Evolutionary conservation across 1,284 basidiomycete species (phyloP), one percentile per base, ranked within the genome.

Genomic region (Phenoliferia sp.): DNA sequence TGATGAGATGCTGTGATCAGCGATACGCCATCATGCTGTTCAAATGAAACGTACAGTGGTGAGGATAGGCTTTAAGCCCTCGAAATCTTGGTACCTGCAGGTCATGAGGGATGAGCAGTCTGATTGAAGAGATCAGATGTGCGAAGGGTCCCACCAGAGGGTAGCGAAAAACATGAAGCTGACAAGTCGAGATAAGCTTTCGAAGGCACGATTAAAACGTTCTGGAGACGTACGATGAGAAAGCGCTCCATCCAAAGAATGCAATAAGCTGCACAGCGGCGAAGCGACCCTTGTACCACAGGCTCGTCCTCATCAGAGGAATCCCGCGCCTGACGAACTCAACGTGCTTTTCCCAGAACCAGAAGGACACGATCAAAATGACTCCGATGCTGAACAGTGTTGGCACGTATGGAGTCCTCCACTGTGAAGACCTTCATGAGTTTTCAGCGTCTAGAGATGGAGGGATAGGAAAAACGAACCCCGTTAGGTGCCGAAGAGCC

Each of bases 31-130:
- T n/a, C n/a, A n/a, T n/a, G n/a, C n/a, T n/a, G n/a, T n/a, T n/a
- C n/a, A n/a, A 4, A 93, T 72, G 70, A 94, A 83, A 9, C 89
- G 86, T 32, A 92, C 76, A 79, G 92, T 90, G 0, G 90, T 88
- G 17, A 84, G 81, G 34, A 94, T 80, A 4, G 0, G 88, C 84
- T 6, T 79, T 80, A 55, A 85, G 78, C 1, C 78, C 75, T 64
- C 74, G 57, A 67, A 71, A 59, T 74, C 65, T 55, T 64, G 61
- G 34, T 29, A 63, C 9, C 29, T 1, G 19, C 16, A 0, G 50
- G 26, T 59, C 58, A 31, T 15, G 54, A 56, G 22, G n/a, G 9
- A 10, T 12, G n/a, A n/a, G n/a, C n/a, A n/a, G n/a, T n/a, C n/a
- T n/a, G n/a, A n/a, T n/a, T n/a, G n/a, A n/a, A 19, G 15, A 2